phyloP scores from a whole-genome alignment of 2,329 filamentous ascomycete genomes.

The Magnaporthiopsis incrustans region DNA sequence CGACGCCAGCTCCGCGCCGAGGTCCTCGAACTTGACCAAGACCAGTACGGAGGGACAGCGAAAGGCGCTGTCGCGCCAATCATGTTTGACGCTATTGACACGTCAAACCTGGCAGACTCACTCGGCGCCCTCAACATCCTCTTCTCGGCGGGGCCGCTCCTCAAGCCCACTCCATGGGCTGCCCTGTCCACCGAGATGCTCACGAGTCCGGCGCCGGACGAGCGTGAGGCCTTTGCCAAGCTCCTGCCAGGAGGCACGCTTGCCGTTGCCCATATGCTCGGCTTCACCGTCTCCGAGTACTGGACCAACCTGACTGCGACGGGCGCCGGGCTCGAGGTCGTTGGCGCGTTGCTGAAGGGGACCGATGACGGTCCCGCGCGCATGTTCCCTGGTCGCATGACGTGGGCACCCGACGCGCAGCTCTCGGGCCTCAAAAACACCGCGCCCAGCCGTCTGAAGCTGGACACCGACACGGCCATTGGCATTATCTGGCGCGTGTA shows the following conservation, averaged over 20 bases:
- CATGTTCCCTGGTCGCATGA: slow-evolving; percentile 19
- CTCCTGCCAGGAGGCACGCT: slow-evolving; percentile 38
- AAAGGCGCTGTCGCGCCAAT: slow-evolving; percentile 23
- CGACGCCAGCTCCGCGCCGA: slow-evolving; percentile 30
- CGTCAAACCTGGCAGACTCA: slow-evolving; percentile 36
- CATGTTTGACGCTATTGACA: slow-evolving; percentile 49
- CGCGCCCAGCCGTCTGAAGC: slow-evolving; percentile 6
- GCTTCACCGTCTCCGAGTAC: slow-evolving; percentile 39
- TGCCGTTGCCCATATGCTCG: slow-evolving; percentile 41
- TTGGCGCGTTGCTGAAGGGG: slow-evolving; percentile 11
- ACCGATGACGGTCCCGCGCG: background rate
- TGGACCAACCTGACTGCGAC: slow-evolving; percentile 37
- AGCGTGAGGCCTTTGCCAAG: slow-evolving; percentile 22
- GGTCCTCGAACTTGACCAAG: slow-evolving; percentile 31
- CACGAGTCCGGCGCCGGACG: slow-evolving; percentile 21
- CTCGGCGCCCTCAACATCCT: slow-evolving; percentile 37
- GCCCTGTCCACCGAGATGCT: slow-evolving; percentile 41
- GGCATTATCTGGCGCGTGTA: slow-evolving; percentile 33
- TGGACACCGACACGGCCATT: slow-evolving; percentile 30
- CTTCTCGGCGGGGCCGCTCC: slow-evolving; percentile 35
- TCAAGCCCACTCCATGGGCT: slow-evolving; percentile 34
- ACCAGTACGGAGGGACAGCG: slow-evolving; percentile 26
- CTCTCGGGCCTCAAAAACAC: slow-evolving; percentile 16
- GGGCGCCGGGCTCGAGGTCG: background rate
- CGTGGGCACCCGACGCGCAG: slow-evolving; percentile 10